These are phyloP conservation scores for Saccharomycopsis sp. DNA, from an alignment of 805 yeast species.

Conservation along the genomic window DNA sequence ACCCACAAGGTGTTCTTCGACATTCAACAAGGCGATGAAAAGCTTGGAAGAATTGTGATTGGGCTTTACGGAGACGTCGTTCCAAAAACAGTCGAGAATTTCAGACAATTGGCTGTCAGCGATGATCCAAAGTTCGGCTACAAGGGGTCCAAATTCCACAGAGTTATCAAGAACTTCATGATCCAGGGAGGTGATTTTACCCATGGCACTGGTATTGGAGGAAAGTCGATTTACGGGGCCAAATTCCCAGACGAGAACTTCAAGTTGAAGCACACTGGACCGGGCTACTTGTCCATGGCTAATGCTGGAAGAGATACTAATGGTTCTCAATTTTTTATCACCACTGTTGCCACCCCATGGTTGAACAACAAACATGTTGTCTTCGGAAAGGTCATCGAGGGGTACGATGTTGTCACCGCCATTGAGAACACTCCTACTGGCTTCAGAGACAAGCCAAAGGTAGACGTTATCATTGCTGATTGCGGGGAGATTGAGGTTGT, in stretches of 20 bases:
- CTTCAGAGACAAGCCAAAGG: constrained; percentile 65
- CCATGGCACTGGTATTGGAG: constrained; percentile 63
- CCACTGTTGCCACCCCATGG: constrained; percentile 89
- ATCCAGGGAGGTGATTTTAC: constrained; percentile 80
- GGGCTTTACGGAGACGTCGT: constrained; percentile 84
- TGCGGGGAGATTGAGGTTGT: constrained; percentile 54
- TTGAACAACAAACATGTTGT: constrained; percentile 93
- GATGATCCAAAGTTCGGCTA: constrained; percentile 63
- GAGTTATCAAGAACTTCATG: constrained; percentile 68
- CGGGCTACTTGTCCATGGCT: constrained; percentile 72
- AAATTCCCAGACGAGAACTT: constrained; percentile 68
- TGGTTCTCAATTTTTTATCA: constrained; percentile 93
- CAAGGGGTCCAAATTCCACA: constrained; percentile 59
- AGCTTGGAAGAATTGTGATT: constrained; percentile 74
- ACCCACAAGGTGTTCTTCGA: constrained; percentile 85
- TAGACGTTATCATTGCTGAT: constrained; percentile 55
- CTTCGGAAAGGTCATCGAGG: constrained; percentile 88
- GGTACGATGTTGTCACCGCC: constrained; percentile 71
- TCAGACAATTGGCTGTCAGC: constrained; percentile 71
- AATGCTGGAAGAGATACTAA: constrained; percentile 75
- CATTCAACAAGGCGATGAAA: constrained; percentile 68
- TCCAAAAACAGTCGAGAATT: constrained; percentile 86
- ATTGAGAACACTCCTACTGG: constrained; percentile 70
- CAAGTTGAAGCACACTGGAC: constrained; percentile 56
- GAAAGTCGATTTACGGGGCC: constrained; percentile 65